phyloP scores from a whole-genome alignment of 169 alveolate genomes.

The Pseudocohnilembus persalinus region DNA sequence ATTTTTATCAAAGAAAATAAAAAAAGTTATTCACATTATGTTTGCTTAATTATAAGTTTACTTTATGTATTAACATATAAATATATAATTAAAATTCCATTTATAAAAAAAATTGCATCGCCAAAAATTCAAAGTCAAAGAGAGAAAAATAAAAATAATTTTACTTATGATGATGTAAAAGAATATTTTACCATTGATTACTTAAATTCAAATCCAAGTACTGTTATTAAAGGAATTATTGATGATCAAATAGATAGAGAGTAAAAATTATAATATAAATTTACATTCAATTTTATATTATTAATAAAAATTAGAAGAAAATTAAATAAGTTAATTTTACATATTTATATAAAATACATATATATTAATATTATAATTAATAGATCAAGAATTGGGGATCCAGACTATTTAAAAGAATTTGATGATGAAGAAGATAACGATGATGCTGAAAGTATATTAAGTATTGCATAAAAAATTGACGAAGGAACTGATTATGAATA shows the following conservation, averaged over 20 bases:
- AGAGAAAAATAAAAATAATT: neutral
- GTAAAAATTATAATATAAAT: no score
- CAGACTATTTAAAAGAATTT: no score
- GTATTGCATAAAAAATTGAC: neutral
- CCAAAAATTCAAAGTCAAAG: neutral
- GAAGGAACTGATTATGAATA: neutral
- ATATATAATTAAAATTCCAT: no score
- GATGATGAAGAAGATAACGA: no score
- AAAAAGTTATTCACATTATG: no score
- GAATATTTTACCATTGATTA: neutral
- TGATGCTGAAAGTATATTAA: no score
- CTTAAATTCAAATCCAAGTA: neutral
- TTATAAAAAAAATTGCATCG: neutral
- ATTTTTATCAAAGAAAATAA: neutral
- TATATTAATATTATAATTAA: no score
- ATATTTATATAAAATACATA: no score
- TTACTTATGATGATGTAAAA: neutral
- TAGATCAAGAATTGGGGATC: no score
- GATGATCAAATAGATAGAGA: no score
- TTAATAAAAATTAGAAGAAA: no score
- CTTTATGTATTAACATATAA: neutral
- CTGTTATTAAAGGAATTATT: neutral
- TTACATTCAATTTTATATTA: neutral
- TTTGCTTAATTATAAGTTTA: neutral
- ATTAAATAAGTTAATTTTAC: neutral